These are phyloP conservation scores for Xanthoceras sorbifolium DNA, from an alignment of 345 rosid genomes.

Conservation along the genomic window DNA sequence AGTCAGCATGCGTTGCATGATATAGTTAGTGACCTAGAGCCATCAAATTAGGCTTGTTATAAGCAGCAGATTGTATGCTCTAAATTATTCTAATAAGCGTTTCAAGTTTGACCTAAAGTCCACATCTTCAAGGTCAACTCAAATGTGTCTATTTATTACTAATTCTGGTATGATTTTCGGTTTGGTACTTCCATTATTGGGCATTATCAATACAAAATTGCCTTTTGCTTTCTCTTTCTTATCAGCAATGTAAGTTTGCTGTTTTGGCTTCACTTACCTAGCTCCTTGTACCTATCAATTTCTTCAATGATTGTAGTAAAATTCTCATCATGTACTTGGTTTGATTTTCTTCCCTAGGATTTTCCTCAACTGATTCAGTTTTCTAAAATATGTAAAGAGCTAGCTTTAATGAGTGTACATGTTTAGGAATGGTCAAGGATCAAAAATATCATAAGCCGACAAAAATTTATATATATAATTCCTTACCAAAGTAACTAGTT, in stretches of 20 bases:
- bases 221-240: conserved; percentile 2
- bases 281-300: not conserved
- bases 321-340: not conserved
- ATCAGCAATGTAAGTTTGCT: not conserved
- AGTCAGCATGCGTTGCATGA: not conserved
- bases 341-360: not conserved
- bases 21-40: not conserved
- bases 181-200: not conserved
- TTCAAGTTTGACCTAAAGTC: conserved; percentile 22
- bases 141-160: not conserved
- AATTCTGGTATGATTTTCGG: not conserved
- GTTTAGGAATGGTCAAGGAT: too few species aligned
- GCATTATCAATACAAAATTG: not conserved
- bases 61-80: not conserved
- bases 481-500: too few species aligned
- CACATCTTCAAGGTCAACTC: conserved; percentile 10
- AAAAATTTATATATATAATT: too few species aligned
- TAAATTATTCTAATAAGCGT: not conserved
- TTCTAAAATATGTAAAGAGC: too few species aligned
- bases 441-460: too few species aligned
- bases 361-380: too few species aligned
- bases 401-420: too few species aligned
- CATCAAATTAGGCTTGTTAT: not conserved
- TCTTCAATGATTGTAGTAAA: not conserved
- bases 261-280: not conserved